Base-by-base conservation (phyloP, 2,329 filamentous ascomycete genomes). In the Monosporascus sp. region DNA sequence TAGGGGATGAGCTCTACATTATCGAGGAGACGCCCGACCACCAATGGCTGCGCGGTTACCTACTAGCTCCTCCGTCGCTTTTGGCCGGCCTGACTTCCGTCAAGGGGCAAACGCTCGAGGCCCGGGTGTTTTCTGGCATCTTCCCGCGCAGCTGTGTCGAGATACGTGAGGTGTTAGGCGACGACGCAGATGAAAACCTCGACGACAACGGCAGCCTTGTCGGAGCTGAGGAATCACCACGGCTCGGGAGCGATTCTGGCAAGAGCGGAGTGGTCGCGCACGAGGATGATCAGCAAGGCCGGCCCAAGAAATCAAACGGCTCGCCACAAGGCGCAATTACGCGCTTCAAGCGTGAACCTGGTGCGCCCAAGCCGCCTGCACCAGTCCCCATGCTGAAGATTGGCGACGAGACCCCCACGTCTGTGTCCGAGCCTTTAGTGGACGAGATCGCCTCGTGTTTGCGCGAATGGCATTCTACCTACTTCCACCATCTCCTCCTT, bases 321-420 rank as follows among this genome's bases (percentile, higher is more conserved):
- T 19, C 31, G n/a, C 16, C 22, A 11, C 22, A 52, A 37, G 31
- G n/a, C 35, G n/a, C 35, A 19, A 48, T 26, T 7, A 14, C 22
- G 24, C 43, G 11, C 22, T 46, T 46, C 43, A 72, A 75, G 58
- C 82, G 86, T 57, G 83, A 91, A 62, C 85, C 86, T 2, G 78
- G 82, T 66, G 82, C 77, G 24, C 85, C 86, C 11, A 91, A 90
- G 63, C 94, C 93, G 31, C 84, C 91, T 11, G 95, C 95, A 11
- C 94, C 94, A 0, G 92, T 99, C 8, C 94, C 94, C 5, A 94
- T 97, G 88, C 80, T 99, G 51, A 96, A 97, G 71, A 93, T 99
- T 68, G 94, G 94, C 54, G 94, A 99, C 66, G 94, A 99, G 74
- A 96, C 91, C 2, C 90, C 92, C 1, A 96, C 91, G 0, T 97